Evolutionary conservation across 2,329 filamentous ascomycete genomes (phyloP), one percentile per base, ranked within the genome.

Genomic region (Calonectria hawksworthii): DNA sequence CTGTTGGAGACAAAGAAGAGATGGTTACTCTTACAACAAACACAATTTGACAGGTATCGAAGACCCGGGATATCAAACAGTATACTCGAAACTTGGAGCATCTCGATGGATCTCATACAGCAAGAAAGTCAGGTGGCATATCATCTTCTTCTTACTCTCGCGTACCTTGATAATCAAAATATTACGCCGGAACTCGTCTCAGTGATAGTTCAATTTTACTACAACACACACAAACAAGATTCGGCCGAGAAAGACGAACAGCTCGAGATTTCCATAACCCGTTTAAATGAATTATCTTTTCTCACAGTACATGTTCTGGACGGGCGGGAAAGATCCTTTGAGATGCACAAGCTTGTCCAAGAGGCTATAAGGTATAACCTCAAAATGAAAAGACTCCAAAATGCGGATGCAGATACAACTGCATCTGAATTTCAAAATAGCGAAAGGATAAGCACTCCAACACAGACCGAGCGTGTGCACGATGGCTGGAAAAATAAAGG

Each of bases 221-320:
- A 26, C 23, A 26, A 50, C 23, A 18, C 10, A 23, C 16, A 3
- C 8, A 0, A 18, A 32, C 28, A 34, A 38, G n/a, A 47, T 36
- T 11, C 16, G 38, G 14, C 54, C 70, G 11, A 2, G 34, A 28
- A 18, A 34, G 50, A n/a, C 18, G 21, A 30, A 11, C 13, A 23
- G 23, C 66, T 80, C 16, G 51, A 72, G 23, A 64, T 64, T 56
- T 81, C 82, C 1, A 66, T 82, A 14, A 72, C 74, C 6, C 81
- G 80, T 21, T 81, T 86, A 1, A 74, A 78, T 30, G 80, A 86
- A 38, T 84, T 85, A 67, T 86, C 83, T 0, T 86, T 86, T 67
- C 69, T 86, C 0, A 72, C 68, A 28, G 52, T 74, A 47, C 75
- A 70, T 13, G 52, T 7, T 18, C n/a, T 51, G 18, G 69, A 70